These are phyloP conservation scores for Fusarium coffeatum DNA, from an alignment of 2,329 filamentous ascomycete genomes.

Conservation along the genomic window DNA sequence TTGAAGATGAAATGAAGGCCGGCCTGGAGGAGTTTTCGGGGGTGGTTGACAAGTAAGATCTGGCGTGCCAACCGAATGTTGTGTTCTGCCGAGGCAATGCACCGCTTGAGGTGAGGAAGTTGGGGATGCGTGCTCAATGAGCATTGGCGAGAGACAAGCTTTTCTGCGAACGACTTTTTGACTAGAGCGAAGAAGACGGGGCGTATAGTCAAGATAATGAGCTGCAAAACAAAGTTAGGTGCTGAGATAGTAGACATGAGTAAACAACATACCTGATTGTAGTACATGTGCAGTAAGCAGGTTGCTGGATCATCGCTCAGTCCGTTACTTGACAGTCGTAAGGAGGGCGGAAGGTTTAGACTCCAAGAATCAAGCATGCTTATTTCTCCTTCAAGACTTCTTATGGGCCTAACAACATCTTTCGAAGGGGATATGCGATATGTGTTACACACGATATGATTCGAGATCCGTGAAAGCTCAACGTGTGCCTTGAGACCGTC, in stretches of 20 bases:
- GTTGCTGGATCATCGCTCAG: constrained; percentile 56
- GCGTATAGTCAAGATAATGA: constrained; percentile 61
- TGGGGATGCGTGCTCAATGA: constrained; percentile 41
- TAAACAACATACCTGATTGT: constrained; percentile 53
- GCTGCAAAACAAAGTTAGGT: constrained; percentile 40
- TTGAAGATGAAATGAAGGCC: constrained; percentile 64
- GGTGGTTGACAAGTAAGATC: constrained; percentile 51
- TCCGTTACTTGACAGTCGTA: constrained; percentile 53
- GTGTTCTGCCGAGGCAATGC: constrained; percentile 57
- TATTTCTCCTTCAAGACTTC: constrained; percentile 55
- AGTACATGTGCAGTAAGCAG: constrained; percentile 61
- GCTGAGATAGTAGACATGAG: too few species aligned
- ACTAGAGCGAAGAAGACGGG: constrained; percentile 61
- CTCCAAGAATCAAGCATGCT: constrained; percentile 58
- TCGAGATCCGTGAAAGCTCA: constrained; percentile 60
- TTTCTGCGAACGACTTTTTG: constrained; percentile 59
- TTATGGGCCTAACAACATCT: constrained; percentile 41
- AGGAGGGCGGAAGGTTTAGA: constrained; percentile 50
- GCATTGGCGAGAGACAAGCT: constrained; percentile 49
- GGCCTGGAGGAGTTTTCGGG: constrained; percentile 56
- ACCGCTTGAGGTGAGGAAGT: constrained; percentile 52
- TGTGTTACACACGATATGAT: constrained; percentile 61
- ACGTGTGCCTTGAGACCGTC: constrained; percentile 60
- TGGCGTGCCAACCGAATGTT: constrained; percentile 60
- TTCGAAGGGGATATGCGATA: constrained; percentile 55